Conservation (phyloP, 177 flowering plant species). For the Vitis hybrid region DNA sequence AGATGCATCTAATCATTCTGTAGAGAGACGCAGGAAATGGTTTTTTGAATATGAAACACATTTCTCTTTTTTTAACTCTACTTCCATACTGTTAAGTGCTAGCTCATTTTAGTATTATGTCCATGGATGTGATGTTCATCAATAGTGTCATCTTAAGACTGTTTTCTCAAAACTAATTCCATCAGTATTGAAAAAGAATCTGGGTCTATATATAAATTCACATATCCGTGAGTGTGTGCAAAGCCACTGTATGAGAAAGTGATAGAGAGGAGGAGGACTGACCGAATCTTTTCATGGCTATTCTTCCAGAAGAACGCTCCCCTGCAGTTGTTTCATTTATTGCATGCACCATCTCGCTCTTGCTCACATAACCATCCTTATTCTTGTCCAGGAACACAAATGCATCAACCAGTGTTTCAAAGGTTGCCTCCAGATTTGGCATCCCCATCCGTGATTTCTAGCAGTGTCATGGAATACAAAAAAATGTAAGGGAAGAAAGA, state of each 20-base stretch:
- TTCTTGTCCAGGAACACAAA: slow-evolving; percentile 95
- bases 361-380: slow-evolving; percentile 95
- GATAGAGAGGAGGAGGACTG: slow-evolving; percentile 33
- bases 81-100: neutral
- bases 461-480: slow-evolving; percentile 40
- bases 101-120: neutral
- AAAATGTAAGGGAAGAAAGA: neutral
- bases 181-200: no score
- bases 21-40: neutral
- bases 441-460: slow-evolving; percentile 75
- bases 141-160: neutral
- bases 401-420: slow-evolving; percentile 82
- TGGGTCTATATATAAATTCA: no score
- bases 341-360: slow-evolving; percentile 85
- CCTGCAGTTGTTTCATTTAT: slow-evolving; percentile 79
- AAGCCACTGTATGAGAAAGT: slow-evolving; percentile 6
- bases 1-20: neutral
- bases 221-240: no score
- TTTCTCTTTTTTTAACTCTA: neutral
- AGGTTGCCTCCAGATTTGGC: slow-evolving; percentile 80
- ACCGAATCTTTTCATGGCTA: slow-evolving; percentile 97
- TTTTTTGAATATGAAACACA: neutral
- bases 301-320: slow-evolving; percentile 77
- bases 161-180: no score
- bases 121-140: neutral